Base-by-base conservation (phyloP, 257 asterid genomes). In the Solanum chilense region DNA sequence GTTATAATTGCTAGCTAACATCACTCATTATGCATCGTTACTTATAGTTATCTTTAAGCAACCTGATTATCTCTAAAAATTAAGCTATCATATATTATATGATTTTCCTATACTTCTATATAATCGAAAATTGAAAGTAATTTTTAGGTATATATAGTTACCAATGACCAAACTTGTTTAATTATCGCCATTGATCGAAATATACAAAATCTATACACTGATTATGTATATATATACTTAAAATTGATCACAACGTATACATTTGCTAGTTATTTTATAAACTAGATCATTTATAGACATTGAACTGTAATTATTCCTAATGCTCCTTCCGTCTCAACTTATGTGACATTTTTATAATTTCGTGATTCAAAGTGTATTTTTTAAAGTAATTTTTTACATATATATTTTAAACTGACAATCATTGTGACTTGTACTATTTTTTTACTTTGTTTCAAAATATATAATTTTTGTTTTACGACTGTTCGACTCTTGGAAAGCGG, bases 321-420 rank as follows among this genome's bases (percentile, higher is more conserved):
- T 52, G 16, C 3, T 2, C 23, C 3, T 3, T 20, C 20, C 23
- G 0, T 52, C 11, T 2, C 64, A 3, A 18, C 2, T 56, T 56
- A 18, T 18, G 0, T 56, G 64, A 0, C n/a, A 56, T 0, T 2
- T 56, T 56, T 56, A 56, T 18, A 0, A 56, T 18, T 56, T 56
- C 5, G 5, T n/a, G n/a, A n/a, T n/a, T n/a, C n/a, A n/a, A 56
- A 18, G 0, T 56, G 2, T 18, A 18, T 56, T 18, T 18, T 52
- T 52, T 16, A 52, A 0, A 0, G 11, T 52, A 52, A 52, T 52
- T 6, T 56, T 56, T 56, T 56, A 0, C n/a, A 56, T 18, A 52
- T 18, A 16, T 52, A 52, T 18, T 52, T 52, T 52, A 52, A 56
- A 56, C 3, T 56, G 1, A 56, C n/a, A 56, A 56, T 56, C 5